Evolutionary conservation across 805 yeast species (phyloP).

Genomic region (Spathaspora girioi): DNA sequence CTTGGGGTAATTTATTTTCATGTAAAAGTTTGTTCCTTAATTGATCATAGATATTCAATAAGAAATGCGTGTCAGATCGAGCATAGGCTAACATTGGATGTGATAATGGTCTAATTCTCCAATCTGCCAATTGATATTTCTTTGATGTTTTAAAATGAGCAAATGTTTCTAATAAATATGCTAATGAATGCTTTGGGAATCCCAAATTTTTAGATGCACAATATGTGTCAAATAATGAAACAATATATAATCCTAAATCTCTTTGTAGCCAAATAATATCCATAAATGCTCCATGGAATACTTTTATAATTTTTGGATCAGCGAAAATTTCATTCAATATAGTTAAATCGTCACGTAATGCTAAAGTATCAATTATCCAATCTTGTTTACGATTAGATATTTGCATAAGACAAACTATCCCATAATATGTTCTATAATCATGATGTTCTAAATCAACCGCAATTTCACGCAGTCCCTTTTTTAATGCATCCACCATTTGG

Average conservation of each 20-base stretch:
- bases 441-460: conserved; percentile 98
- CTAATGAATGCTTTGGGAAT: conserved; percentile 78
- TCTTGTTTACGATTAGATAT: conserved; percentile 78
- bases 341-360: conserved; percentile 67
- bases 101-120: conserved; percentile 88
- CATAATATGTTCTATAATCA: conserved; percentile 85
- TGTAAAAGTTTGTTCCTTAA: conserved; percentile 59
- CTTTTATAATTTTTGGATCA: conserved; percentile 76
- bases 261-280: conserved; percentile 97
- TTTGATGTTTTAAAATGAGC: conserved; percentile 87
- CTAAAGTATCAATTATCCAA: conserved; percentile 82
- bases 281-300: conserved; percentile 95
- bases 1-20: conserved; percentile 47
- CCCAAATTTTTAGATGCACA: conserved; percentile 83
- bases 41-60: conserved; percentile 74
- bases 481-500: conserved; percentile 53
- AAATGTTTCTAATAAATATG: conserved; percentile 73
- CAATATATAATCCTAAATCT: conserved; percentile 88
- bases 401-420: conserved; percentile 91
- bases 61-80: conserved; percentile 90
- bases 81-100: conserved; percentile 80
- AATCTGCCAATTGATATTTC: conserved; percentile 93
- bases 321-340: conserved; percentile 72
- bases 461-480: conserved; percentile 48
- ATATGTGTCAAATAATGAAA: conserved; percentile 86